Conservation (phyloP, 2,329 filamentous ascomycete genomes). For the Aspergillus fumigatiaffinis region DNA sequence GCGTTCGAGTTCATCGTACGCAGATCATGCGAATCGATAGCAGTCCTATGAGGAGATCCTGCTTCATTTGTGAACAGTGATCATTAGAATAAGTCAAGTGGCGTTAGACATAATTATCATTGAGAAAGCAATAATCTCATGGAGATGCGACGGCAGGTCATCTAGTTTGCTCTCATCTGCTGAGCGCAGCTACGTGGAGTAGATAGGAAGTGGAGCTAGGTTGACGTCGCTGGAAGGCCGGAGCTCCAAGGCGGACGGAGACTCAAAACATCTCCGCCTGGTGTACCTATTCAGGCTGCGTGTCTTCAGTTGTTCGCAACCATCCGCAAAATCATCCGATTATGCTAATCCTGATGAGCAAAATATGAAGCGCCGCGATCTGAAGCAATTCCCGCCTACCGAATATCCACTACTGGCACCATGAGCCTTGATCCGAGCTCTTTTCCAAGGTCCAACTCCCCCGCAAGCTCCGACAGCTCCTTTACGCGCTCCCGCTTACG, state of each 20-base stretch:
- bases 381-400: conserved; percentile 15
- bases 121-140: neutral
- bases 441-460: conserved; percentile 54
- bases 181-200: neutral
- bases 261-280: conserved; percentile 17
- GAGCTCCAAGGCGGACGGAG: conserved; percentile 7
- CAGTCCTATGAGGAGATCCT: neutral
- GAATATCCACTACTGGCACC: conserved; percentile 29
- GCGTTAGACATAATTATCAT: neutral
- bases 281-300: conserved; percentile 16
- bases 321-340: conserved; percentile 10
- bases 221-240: conserved; percentile 4
- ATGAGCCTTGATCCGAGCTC: conserved; percentile 43
- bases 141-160: neutral
- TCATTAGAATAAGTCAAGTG: neutral
- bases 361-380: conserved; percentile 34
- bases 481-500: conserved; percentile 72
- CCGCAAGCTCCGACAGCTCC: conserved; percentile 82
- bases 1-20: conserved; percentile 10
- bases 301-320: conserved; percentile 3
- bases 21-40: conserved; percentile 7
- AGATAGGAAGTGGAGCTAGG: neutral
- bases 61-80: neutral
- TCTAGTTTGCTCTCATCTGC: neutral
- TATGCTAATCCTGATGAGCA: conserved; percentile 21